Base-by-base conservation (phyloP, 768 basidiomycete species). In the Amanita inopinata region DNA sequence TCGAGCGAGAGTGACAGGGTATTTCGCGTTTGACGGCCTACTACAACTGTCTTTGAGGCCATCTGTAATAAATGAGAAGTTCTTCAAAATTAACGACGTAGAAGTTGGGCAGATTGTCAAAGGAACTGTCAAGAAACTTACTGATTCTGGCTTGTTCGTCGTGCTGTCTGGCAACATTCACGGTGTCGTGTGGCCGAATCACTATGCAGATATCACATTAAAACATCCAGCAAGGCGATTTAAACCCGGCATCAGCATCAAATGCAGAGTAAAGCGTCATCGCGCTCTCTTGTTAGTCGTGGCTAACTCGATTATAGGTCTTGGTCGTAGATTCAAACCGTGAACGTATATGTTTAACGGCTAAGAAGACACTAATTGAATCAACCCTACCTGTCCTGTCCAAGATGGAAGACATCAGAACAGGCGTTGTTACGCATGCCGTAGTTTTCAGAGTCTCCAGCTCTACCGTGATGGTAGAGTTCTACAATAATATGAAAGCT, bases 201-300 rank as follows among this genome's bases (percentile, higher is more conserved):
- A 98, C 57, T 96, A 87, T 57, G 91, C 96, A 8, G 96, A 99
- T 59, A 92, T 98, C 53, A 58, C 66, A n/a, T 71, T 98, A 52
- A 96, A 92, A 56, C 86, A 97, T 57, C 94, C 94, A 7, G 79
- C 89, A 32, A 88, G 81, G 62, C 74, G 83, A 47, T 99, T 96
- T 67, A 92, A 89, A 55, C 65, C 72, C 15, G 93, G 92, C 18
- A 70, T 73, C 3, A 74, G 57, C 39, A 83, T 97, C 60, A 94
- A 86, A 64, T 92, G 89, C 52, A 68, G 89, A 46, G 92, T 91
- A 61, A 5, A 81, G 63, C 1, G 18, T 39, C 9, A 33, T 12
- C 30, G 10, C 41, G 30, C 38, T 45, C 31, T 34, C 39, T 31
- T 33, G n/a, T 47, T 46, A 20, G 45, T 12, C 38, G 14, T 17